Evolutionary conservation across 2,329 filamentous ascomycete genomes (phyloP), one percentile per base, ranked within the genome.

Genomic region (Rachicladosporium sp.): DNA sequence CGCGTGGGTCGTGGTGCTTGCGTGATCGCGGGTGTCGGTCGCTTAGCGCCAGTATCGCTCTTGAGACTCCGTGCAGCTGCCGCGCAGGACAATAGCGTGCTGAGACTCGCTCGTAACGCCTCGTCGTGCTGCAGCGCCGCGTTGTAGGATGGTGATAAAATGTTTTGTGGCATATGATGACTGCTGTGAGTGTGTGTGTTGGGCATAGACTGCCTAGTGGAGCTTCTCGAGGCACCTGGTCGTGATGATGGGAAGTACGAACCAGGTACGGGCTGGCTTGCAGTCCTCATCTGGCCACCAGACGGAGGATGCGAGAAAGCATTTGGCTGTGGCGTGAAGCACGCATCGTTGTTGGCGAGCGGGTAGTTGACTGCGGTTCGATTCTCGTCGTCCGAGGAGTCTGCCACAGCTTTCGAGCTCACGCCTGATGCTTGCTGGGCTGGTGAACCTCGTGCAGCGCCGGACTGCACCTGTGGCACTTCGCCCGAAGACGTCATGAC

Each of bases 71-170:
- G 76, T 1, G 89, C 91, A 0, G 89, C 91, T 3, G 88, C 87
- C 0, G 87, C 89, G 53, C 86, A 93, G n/a, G 89, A 95, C 9
- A 98, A 74, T 9, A 98, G 72, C 0, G 91, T 96, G 1, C 87
- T 94, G n/a, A 98, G 71, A 36, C 86, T 94, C 12, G 91, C 87
- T 29, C 91, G 80, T 8, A 98, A 71, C 2, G 87, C 91, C 23
- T 87, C 91, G 52, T 98, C 91, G 52, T 96, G 88, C 51, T 96
- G 87, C 7, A 51, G 51, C 8, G 56, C 53, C 35, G 84, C 80
- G 50, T 86, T 84, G 51, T 84, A 77, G 3, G 76, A 75, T 1
- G 84, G 80, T 0, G 81, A 80, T 56, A 85, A 74, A 57, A 82
- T 76, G 58, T 78, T 82, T 56, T 73, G 76, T 7, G 73, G 72